phyloP scores from a whole-genome alignment of 208 protist genomes.

The Trypanosoma cruzi region DNA sequence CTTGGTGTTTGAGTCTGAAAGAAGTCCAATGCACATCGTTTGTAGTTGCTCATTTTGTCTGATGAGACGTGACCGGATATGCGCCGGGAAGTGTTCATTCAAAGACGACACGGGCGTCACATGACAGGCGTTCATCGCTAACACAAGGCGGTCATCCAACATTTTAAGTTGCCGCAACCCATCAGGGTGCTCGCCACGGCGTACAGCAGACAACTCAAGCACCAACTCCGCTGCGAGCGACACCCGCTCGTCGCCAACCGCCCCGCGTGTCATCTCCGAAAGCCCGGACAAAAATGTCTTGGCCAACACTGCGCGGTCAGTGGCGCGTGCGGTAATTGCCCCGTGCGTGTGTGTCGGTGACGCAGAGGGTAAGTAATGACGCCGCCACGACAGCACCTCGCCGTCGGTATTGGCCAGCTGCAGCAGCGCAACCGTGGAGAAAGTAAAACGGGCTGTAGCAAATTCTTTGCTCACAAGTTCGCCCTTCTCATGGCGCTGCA shows the following conservation, averaged over 20 bases:
- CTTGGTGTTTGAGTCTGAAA: conserved; percentile 59
- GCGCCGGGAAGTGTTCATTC: conserved; percentile 24
- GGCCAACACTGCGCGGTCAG: conserved; percentile 71
- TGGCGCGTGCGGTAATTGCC: conserved; percentile 32
- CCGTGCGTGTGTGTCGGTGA: conserved; percentile 27
- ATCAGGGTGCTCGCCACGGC: conserved; percentile 60
- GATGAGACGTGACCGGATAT: conserved; percentile 22
- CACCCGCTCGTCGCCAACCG: conserved; percentile 8
- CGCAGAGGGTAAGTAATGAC: conserved; percentile 30
- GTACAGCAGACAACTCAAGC: conserved; percentile 65
- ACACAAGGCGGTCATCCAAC: conserved; percentile 70
- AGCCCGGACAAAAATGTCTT: conserved; percentile 81
- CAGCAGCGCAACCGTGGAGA: conserved; percentile 38
- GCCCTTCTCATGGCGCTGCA: conserved; percentile 86
- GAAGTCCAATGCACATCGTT: conserved; percentile 46
- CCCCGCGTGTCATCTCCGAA: conserved; percentile 40
- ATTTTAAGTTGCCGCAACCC: conserved; percentile 46
- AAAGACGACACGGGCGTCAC: conserved; percentile 37
- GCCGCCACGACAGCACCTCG: conserved; percentile 66
- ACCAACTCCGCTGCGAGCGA: conserved; percentile 70
- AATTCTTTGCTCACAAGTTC: conserved; percentile 61
- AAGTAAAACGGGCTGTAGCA: conserved; percentile 55
- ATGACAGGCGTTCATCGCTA: conserved; percentile 73
- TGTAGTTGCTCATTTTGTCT: conserved; percentile 47
- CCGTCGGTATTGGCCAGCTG: conserved; percentile 48